These are phyloP conservation scores for Pseudogymnoascus sp. DNA, from an alignment of 2,329 filamentous ascomycete genomes.

Conservation along the genomic window DNA sequence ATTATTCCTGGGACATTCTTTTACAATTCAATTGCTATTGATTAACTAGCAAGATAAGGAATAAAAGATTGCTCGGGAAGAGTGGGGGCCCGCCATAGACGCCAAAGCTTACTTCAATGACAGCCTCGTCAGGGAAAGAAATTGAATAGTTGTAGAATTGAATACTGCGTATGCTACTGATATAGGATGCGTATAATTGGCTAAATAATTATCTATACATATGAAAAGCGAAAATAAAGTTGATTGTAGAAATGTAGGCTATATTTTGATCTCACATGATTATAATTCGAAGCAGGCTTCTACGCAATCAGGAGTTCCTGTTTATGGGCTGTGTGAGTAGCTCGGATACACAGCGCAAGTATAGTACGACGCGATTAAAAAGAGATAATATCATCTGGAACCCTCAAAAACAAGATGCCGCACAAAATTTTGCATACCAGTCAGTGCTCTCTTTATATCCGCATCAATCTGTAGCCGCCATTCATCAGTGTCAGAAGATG, in stretches of 20 bases:
- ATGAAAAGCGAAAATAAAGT: not conserved
- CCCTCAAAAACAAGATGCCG: not conserved
- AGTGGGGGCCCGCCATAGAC: not conserved
- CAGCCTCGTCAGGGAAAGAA: not conserved
- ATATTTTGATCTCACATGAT: not conserved
- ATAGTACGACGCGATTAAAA: not conserved
- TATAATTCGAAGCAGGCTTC: not conserved
- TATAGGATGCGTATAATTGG: not conserved
- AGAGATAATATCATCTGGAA: not conserved
- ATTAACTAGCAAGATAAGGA: not conserved
- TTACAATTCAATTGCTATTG: not conserved
- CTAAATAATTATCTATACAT: not conserved
- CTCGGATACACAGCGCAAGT: not conserved
- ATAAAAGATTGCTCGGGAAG: not conserved
- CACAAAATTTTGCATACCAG: not conserved
- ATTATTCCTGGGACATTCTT: not conserved
- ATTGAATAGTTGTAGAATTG: not conserved
- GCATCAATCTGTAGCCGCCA: not conserved
- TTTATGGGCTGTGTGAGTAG: not conserved
- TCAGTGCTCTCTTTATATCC: constrained; percentile 8
- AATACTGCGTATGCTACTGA: not conserved
- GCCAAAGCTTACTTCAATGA: constrained; percentile 5
- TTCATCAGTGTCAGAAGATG: not conserved
- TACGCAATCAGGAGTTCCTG: not conserved
- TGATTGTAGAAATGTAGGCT: no score